A percentile compares a stretch with the other conserved stretches of the same genome.
These are phyloP conservation scores for Elsinoe fawcettii DNA, from an alignment of 2,329 filamentous ascomycete species.

Conservation along the genomic window DNA sequence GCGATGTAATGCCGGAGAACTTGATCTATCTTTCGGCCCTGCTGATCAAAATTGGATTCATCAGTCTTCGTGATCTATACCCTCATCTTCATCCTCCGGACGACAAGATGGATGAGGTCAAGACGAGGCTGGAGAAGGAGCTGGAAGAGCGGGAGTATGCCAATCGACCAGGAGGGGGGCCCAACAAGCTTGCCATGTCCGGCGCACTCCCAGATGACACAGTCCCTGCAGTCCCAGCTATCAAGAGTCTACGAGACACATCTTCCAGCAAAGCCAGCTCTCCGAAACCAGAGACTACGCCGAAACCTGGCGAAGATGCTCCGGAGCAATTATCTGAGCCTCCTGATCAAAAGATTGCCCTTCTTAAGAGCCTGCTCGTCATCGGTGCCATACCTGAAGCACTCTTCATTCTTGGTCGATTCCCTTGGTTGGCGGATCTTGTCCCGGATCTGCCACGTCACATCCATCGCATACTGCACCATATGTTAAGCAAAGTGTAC, in stretches of 20 bases:
- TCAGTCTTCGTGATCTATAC: conserved; percentile 84
- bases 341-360: conserved; percentile 75
- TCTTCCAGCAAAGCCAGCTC: conserved; percentile 32
- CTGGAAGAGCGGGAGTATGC: conserved; percentile 69
- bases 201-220: conserved; percentile 82
- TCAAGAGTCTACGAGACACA: conserved; percentile 42
- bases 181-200: conserved; percentile 80
- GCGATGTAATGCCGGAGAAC: conserved; percentile 80
- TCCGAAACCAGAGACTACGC: conserved; percentile 35
- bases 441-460: conserved; percentile 74
- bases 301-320: conserved; percentile 38
- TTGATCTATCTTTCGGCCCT: conserved; percentile 85
- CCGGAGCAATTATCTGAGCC: conserved; percentile 59
- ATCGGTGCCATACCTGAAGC: conserved; percentile 91
- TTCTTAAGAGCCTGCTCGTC: conserved; percentile 77
- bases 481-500: conserved; percentile 72
- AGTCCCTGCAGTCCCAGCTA: conserved; percentile 39
- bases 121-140: conserved; percentile 62
- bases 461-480: conserved; percentile 76
- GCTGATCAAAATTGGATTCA: conserved; percentile 93
- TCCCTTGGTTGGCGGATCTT: conserved; percentile 83
- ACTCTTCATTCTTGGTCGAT: conserved; percentile 82
- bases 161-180: conserved; percentile 59
- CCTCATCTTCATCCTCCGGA: conserved; percentile 84
- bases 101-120: conserved; percentile 69